These are phyloP conservation scores for Crithidia fasciculata DNA, from an alignment of 208 protist genomes.

Conservation along the genomic window DNA sequence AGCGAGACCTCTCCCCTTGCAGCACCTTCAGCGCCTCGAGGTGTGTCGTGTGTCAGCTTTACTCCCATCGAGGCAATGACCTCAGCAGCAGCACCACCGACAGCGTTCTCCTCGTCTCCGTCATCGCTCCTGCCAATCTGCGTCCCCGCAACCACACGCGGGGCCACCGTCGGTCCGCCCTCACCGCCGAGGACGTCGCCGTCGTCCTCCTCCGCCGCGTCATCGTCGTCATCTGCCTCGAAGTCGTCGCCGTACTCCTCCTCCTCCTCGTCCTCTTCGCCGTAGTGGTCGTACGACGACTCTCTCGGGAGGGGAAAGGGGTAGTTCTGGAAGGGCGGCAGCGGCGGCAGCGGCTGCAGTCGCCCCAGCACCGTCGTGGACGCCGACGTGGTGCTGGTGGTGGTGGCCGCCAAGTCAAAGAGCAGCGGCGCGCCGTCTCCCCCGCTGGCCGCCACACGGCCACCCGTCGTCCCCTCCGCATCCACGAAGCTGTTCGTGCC, in stretches of 20 bases:
- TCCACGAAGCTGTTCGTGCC: constrained; percentile 4
- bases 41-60: background rate
- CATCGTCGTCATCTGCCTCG: background rate
- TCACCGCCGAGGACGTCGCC: background rate
- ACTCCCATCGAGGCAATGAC: background rate
- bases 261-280: background rate
- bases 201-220: background rate
- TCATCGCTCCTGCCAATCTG: background rate
- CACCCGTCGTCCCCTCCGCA: background rate
- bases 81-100: too few relatives aligned
- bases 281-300: constrained; percentile 3
- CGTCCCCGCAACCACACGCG: background rate
- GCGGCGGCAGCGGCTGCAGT: constrained; percentile 8
- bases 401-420: background rate
- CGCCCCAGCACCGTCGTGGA: constrained; percentile 8
- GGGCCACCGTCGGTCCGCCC: too few relatives aligned
- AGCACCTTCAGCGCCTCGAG: background rate
- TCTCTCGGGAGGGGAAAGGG: constrained; percentile 17
- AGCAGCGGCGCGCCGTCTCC: background rate
- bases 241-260: constrained; percentile 5
- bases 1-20: background rate
- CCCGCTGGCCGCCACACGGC: background rate
- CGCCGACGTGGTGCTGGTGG: too few relatives aligned
- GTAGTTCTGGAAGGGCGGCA: constrained; percentile 18
- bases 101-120: background rate